Evolutionary conservation across 441 rosid genomes (phyloP).

Genomic region (Melastoma candidum): DNA sequence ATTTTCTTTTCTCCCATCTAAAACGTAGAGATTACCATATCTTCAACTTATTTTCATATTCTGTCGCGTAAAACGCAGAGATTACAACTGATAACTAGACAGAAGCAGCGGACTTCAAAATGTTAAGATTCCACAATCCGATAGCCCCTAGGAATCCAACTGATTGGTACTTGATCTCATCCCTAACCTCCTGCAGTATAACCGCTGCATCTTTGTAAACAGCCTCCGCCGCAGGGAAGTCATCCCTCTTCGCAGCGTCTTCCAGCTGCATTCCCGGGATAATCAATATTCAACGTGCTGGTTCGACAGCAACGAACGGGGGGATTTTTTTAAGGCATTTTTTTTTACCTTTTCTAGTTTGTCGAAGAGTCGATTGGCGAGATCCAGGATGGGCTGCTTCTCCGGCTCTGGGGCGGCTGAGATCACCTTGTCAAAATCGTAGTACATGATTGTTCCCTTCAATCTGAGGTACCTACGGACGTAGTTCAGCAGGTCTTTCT

Average conservation of each 20-base stretch:
- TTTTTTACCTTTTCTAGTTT: conserved; percentile 58
- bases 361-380: conserved; percentile 79
- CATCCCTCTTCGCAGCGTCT: conserved; percentile 49
- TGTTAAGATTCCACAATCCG: no score
- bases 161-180: not conserved
- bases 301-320: not conserved
- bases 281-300: not conserved
- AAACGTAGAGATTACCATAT: no score
- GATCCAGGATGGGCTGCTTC: conserved; percentile 57
- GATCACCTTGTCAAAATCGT: conserved; percentile 73
- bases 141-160: no score
- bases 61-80: no score
- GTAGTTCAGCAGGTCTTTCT: conserved; percentile 66
- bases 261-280: conserved; percentile 38
- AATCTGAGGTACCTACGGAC: conserved; percentile 70
- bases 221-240: conserved; percentile 46
- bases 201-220: conserved; percentile 43
- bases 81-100: no score
- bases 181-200: conserved; percentile 71
- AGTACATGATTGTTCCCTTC: conserved; percentile 68
- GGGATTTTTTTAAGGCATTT: no score
- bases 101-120: no score
- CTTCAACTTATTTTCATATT: no score
- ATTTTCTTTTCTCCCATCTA: no score
- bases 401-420: conserved; percentile 49